Evolutionary conservation across 768 basidiomycete genomes (phyloP), one percentile per base, ranked within the genome.

Genomic region (Lactifluus subvellereus): DNA sequence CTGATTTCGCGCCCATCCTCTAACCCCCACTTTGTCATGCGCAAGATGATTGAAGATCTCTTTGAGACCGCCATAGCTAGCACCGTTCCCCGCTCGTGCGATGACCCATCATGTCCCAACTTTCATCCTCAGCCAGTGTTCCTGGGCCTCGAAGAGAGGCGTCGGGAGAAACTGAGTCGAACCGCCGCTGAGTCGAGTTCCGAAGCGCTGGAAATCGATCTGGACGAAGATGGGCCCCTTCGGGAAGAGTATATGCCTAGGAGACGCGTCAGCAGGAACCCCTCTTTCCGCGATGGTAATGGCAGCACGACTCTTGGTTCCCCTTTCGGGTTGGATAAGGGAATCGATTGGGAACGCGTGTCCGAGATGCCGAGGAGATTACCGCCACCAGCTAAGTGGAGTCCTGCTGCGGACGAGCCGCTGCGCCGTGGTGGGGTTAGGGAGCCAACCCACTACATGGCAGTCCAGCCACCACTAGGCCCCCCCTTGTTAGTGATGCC

Each of bases 181-280:
- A 75, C 81, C 59, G 70, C 75, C 53, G 73, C 57, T 4, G 70
- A 72, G 10, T 35, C 57, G 0, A 54, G 50, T 16, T 61, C 67
- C 22, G 85, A 87, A 62, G 77, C 80, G 3, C 72, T 84, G 45
- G 89, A 91, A 69, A 88, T 92, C 57, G 85, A 92, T 74, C 77
- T 92, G 48, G 90, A 92, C 67, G 86, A 89, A 71, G 89, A 91
- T 69, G 90, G 90, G 2, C 90, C 90, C 38, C 77, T 92, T 54
- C 77, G 89, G 54, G 88, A 90, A 70, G 89, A 92, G 69, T 91
- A 92, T 66, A 72, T 91, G 58, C 90, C 90, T 14, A 83, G 78
- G 67, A 87, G 88, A 56, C 86, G 87, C 54, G 71, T 77, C 64
- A 83, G 78, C 68, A 71, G 71, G 45, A 67, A 70, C 51, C 69